Evolutionary conservation across 768 basidiomycete species (phyloP).

Genomic region (Filobasidium wieringae): DNA sequence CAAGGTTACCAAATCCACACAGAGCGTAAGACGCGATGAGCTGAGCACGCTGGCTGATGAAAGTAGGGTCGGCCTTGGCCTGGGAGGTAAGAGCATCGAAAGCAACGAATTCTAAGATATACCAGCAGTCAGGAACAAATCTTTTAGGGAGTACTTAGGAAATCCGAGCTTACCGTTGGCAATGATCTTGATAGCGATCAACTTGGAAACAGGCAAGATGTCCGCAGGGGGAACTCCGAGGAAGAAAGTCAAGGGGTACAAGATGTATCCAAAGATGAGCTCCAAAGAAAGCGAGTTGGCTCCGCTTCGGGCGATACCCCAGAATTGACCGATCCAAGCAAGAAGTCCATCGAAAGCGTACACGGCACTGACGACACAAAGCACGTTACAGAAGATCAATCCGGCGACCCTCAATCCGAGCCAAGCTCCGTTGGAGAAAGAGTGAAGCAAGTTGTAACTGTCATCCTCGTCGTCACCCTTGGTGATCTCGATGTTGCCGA

Average conservation of each 20-base stretch:
- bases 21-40: slow-evolving; percentile 74
- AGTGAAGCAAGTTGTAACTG: slow-evolving; percentile 75
- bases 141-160: neutral
- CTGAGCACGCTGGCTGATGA: slow-evolving; percentile 48
- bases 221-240: slow-evolving; percentile 66
- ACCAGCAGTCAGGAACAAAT: neutral
- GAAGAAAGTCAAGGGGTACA: slow-evolving; percentile 59
- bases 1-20: slow-evolving; percentile 73
- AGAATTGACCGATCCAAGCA: slow-evolving; percentile 78
- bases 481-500: slow-evolving; percentile 7
- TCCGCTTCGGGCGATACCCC: slow-evolving; percentile 54
- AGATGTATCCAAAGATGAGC: slow-evolving; percentile 71
- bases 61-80: slow-evolving; percentile 47
- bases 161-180: slow-evolving; percentile 32
- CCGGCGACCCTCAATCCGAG: slow-evolving; percentile 80
- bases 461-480: slow-evolving; percentile 42
- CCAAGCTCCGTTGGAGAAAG: slow-evolving; percentile 70
- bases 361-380: slow-evolving; percentile 73
- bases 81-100: slow-evolving; percentile 43
- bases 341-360: slow-evolving; percentile 70
- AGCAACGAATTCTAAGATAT: slow-evolving; percentile 3
- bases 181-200: slow-evolving; percentile 75
- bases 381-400: slow-evolving; percentile 66
- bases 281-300: slow-evolving; percentile 55
- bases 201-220: slow-evolving; percentile 64